Evolutionary conservation across 2,329 filamentous ascomycete species (phyloP).

Genomic region (Sporothrix euskadiensis): DNA sequence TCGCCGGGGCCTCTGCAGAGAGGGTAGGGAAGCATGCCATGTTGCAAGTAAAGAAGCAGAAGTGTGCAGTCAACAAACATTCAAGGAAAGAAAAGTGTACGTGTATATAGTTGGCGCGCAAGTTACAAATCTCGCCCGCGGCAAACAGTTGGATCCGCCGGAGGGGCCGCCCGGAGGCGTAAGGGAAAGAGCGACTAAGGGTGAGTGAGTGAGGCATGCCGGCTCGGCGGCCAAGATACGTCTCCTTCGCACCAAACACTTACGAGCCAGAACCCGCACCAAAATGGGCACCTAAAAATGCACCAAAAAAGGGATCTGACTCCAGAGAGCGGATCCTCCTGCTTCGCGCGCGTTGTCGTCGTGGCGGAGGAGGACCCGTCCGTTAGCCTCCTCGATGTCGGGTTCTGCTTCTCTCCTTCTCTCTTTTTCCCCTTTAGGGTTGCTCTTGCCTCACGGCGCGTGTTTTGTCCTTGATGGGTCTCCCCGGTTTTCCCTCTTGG

Average conservation of each 20-base stretch:
- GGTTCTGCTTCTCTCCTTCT: background rate
- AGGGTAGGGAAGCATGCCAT: background rate
- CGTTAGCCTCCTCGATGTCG: conserved; percentile 14
- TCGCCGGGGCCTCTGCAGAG: background rate
- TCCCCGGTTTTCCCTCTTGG: background rate
- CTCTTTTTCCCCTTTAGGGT: background rate
- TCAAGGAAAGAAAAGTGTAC: too few relatives aligned
- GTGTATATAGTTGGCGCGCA: background rate
- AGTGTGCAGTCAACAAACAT: background rate
- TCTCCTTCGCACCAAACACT: background rate
- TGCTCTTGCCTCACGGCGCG: background rate
- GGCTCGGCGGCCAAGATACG: background rate
- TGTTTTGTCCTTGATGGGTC: background rate
- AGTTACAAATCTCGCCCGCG: conserved; percentile 11
- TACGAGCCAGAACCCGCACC: background rate
- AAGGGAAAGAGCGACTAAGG: conserved; percentile 13
- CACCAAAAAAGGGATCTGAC: background rate
- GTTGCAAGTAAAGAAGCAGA: background rate
- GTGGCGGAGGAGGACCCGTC: conserved; percentile 20
- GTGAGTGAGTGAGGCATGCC: background rate
- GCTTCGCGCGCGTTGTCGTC: conserved; percentile 1
- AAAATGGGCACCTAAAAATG: background rate
- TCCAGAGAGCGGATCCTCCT: conserved; percentile 13
- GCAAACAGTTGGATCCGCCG: background rate
- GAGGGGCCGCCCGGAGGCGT: background rate